Conservation (phyloP, 768 basidiomycete genomes). For the Hericium alpestre region DNA sequence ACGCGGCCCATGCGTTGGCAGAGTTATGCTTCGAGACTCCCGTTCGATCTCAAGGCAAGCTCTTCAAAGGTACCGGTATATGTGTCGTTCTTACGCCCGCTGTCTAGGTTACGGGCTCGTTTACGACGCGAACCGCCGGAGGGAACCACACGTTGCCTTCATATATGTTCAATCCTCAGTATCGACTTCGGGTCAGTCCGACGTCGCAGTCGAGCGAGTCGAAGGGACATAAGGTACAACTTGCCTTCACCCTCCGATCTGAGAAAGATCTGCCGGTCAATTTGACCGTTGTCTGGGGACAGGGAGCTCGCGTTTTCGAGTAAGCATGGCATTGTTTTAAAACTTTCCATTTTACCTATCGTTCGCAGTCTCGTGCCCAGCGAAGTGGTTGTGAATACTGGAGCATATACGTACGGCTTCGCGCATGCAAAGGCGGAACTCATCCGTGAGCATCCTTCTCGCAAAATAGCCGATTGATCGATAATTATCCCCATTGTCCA, state of each 20-base stretch:
- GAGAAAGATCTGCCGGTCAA: slow-evolving; percentile 57
- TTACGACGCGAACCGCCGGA: slow-evolving; percentile 67
- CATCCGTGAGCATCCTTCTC: slow-evolving; percentile 30
- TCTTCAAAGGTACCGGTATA: not conserved
- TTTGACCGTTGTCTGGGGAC: slow-evolving; percentile 61
- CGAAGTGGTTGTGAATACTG: slow-evolving; percentile 64
- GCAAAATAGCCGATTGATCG: slow-evolving; percentile 2
- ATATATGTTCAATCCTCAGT: slow-evolving; percentile 89
- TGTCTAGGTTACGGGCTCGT: slow-evolving; percentile 43
- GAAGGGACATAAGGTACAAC: slow-evolving; percentile 23
- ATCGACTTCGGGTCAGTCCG: slow-evolving; percentile 33
- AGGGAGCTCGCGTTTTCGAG: slow-evolving; percentile 67
- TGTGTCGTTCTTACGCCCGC: not conserved
- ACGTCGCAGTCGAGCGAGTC: too few relatives aligned
- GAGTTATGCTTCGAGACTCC: slow-evolving; percentile 9
- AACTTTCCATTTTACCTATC: not conserved
- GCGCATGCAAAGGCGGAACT: slow-evolving; percentile 45
- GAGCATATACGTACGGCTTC: slow-evolving; percentile 73
- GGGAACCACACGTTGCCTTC: slow-evolving; percentile 74
- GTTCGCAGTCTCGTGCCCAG: slow-evolving; percentile 43
- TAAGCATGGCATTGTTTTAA: slow-evolving; percentile 27
- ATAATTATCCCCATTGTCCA: slow-evolving; percentile 17
- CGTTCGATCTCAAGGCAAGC: slow-evolving; percentile 18
- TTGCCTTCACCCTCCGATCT: slow-evolving; percentile 40
- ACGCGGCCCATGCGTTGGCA: slow-evolving; percentile 20